Evolutionary conservation across 257 asterid species (phyloP).

Genomic region (Sherardia arvensis): DNA sequence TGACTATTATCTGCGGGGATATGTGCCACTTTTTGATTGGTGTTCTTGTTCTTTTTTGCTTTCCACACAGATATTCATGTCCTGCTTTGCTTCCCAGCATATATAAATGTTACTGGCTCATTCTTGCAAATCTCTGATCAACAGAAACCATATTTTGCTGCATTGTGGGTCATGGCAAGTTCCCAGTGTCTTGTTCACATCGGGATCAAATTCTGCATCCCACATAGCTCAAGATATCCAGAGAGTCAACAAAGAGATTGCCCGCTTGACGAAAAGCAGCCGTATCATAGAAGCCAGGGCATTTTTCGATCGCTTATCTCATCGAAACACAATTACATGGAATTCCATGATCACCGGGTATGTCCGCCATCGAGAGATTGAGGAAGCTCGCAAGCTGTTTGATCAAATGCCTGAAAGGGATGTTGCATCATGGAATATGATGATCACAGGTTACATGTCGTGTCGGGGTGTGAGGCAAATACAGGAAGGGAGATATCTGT

Average conservation of each 20-base stretch:
- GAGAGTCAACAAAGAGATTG: neutral
- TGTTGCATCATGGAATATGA: neutral
- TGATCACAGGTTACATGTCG: neutral
- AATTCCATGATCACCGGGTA: slow-evolving; percentile 2
- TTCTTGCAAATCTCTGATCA: neutral
- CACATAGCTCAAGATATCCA: neutral
- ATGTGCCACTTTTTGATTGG: neutral
- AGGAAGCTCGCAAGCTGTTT: neutral
- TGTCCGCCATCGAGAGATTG: slow-evolving; percentile 1
- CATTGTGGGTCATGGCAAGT: neutral
- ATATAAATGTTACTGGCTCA: neutral
- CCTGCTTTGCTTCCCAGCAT: neutral
- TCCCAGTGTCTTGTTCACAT: neutral
- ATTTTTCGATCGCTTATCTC: neutral
- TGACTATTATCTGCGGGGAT: neutral
- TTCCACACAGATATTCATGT: neutral
- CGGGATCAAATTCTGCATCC: neutral
- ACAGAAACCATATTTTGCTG: neutral
- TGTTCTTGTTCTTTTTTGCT: neutral
- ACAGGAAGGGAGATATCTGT: neutral
- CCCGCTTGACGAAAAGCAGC: neutral
- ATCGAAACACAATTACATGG: slow-evolving; percentile 1
- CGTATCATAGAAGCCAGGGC: neutral
- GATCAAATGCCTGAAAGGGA: slow-evolving; percentile 3
- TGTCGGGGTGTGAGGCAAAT: neutral